Percentiles rank a stretch among this genome's conserved stretches.
These are phyloP conservation scores for Lolium rigidum DNA, from an alignment of 176 grass and related monocot genomes.

Conservation along the genomic window DNA sequence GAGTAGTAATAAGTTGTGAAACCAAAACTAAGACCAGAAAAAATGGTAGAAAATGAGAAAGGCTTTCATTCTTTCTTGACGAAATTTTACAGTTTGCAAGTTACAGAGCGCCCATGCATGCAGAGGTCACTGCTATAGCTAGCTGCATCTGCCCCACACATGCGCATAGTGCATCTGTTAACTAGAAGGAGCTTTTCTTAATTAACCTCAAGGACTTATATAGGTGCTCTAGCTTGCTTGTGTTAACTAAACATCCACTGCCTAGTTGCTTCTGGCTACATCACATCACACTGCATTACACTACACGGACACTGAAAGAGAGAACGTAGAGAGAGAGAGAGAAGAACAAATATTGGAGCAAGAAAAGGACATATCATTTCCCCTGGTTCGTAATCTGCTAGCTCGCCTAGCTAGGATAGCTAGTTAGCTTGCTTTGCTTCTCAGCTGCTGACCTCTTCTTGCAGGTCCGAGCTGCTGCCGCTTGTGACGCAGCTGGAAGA, in stretches of 20 bases:
- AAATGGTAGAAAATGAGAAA: neutral
- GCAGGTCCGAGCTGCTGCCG: conserved; percentile 37
- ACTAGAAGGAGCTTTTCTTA: conserved; percentile 38
- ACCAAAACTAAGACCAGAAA: neutral
- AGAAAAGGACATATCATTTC: conserved; percentile 36
- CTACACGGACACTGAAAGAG: neutral
- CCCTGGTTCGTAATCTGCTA: conserved; percentile 31
- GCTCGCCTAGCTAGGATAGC: conserved; percentile 23
- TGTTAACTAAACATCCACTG: conserved; percentile 42
- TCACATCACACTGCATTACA: conserved; percentile 48
- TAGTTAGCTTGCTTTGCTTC: conserved; percentile 9
- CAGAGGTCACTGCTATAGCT: conserved; percentile 21
- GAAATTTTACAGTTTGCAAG: conserved; percentile 17
- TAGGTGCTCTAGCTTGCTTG: conserved; percentile 7
- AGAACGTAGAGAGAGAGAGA: neutral
- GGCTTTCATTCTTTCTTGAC: conserved; percentile 31
- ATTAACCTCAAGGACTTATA: neutral
- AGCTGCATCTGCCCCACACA: conserved; percentile 4
- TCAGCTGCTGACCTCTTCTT: conserved; percentile 67
- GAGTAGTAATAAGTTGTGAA: neutral
- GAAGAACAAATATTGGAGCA: conserved; percentile 16
- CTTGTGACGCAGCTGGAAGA: conserved; percentile 73
- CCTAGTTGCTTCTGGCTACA: conserved; percentile 26
- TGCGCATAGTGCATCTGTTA: neutral
- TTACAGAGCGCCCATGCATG: conserved; percentile 21